A percentile compares a stretch with the other conserved stretches of the same genome.
phyloP scores from a whole-genome alignment of 345 rosid species.

The Moricandia arvensis region DNA sequence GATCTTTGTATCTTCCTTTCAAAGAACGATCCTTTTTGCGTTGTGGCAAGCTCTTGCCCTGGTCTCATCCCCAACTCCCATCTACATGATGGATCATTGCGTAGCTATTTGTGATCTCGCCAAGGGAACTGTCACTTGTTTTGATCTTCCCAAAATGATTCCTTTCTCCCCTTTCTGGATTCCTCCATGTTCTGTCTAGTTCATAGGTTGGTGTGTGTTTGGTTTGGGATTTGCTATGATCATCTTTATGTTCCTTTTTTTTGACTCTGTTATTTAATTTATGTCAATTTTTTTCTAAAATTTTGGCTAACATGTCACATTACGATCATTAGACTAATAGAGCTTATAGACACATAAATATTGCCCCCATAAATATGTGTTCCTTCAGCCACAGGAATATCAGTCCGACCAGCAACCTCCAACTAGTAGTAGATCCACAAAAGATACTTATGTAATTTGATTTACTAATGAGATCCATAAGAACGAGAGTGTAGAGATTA shows the following conservation, averaged over 20 bases:
- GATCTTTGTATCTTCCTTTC: too few species aligned
- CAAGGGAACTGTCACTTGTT: not conserved
- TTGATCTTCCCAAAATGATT: not conserved
- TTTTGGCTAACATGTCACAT: not conserved
- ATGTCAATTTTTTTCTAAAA: not conserved
- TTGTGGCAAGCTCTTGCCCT: too few species aligned
- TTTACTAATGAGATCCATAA: not conserved
- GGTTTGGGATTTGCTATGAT: not conserved
- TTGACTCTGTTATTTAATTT: not conserved
- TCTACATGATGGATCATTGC: not conserved
- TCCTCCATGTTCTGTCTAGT: slow-evolving; percentile 5
- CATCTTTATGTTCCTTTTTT: not conserved
- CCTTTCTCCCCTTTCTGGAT: slow-evolving; percentile 7
- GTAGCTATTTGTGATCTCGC: not conserved
- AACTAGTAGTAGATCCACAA: slow-evolving; percentile 55
- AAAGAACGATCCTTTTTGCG: too few species aligned
- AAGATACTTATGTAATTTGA: not conserved
- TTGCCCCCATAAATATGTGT: slow-evolving; percentile 44
- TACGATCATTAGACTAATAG: too few species aligned
- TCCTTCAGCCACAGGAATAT: slow-evolving; percentile 96
- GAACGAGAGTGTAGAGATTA: not conserved
- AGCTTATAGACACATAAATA: too few species aligned
- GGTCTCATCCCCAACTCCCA: not conserved
- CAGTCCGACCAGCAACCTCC: slow-evolving; percentile 84
- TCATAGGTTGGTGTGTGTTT: not conserved